These are phyloP conservation scores for Trametes pubescens DNA, from an alignment of 1,284 basidiomycete species.

Conservation along the genomic window DNA sequence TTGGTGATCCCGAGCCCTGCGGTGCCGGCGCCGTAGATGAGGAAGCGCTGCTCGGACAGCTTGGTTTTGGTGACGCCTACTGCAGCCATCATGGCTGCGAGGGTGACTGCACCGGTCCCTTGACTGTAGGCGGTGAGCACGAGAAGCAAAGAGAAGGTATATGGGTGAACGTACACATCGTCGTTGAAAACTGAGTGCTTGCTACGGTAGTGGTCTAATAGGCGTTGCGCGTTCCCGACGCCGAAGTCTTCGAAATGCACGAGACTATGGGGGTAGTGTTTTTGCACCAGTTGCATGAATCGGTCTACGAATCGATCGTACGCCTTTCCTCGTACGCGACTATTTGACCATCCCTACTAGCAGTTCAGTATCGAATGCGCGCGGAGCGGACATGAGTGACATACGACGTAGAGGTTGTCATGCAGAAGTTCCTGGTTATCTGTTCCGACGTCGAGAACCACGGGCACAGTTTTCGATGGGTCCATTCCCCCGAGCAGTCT, in stretches of 20 bases:
- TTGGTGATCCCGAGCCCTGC: conserved; percentile 82
- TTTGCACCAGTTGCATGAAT: conserved; percentile 54
- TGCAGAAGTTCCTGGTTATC: conserved; percentile 71
- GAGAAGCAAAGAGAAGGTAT: neutral
- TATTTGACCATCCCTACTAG: conserved; percentile 67
- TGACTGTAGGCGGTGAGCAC: conserved; percentile 55
- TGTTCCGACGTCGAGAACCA: conserved; percentile 82
- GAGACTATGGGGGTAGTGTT: conserved; percentile 55
- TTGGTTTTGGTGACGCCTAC: conserved; percentile 75
- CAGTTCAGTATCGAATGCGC: neutral
- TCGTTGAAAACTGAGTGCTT: conserved; percentile 83
- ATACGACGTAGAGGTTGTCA: conserved; percentile 74
- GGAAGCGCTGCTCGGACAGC: conserved; percentile 77
- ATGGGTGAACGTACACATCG: conserved; percentile 60
- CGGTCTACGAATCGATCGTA: conserved; percentile 77
- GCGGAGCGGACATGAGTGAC: conserved; percentile 35
- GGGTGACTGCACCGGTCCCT: conserved; percentile 85
- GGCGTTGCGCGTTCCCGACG: conserved; percentile 73
- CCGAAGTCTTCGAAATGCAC: conserved; percentile 85
- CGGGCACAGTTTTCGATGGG: conserved; percentile 70
- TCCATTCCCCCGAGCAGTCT: conserved; percentile 86
- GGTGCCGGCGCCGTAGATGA: conserved; percentile 84
- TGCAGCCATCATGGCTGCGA: conserved; percentile 76
- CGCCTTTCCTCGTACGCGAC: conserved; percentile 67
- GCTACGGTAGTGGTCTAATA: conserved; percentile 73